Conservation (phyloP, 1,139 yeast genomes). For the Geotrichum histeridarum region DNA sequence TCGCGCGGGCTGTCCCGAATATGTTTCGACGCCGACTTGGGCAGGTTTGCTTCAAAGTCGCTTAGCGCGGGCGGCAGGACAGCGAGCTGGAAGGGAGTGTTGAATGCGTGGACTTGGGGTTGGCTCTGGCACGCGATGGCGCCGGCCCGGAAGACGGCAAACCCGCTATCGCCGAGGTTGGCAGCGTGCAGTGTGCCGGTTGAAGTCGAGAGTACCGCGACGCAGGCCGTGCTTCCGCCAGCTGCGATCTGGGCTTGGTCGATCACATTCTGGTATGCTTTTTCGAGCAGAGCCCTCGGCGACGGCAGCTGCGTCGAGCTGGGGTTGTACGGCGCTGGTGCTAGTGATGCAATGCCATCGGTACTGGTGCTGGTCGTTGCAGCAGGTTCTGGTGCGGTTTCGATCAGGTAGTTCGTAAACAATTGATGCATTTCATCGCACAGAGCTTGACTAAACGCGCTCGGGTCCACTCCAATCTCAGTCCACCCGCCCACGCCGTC, state of each 20-base stretch:
- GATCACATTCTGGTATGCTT: slow-evolving; percentile 7
- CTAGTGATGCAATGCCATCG: neutral
- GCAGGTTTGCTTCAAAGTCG: slow-evolving; percentile 39
- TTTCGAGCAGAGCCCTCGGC: slow-evolving; percentile 39
- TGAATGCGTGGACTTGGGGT: slow-evolving; percentile 82
- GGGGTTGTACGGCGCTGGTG: neutral
- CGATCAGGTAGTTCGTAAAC: slow-evolving; percentile 13
- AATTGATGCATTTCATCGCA: slow-evolving; percentile 34
- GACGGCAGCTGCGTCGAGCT: slow-evolving; percentile 22
- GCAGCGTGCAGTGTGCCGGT: slow-evolving; percentile 57
- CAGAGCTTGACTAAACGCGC: slow-evolving; percentile 36
- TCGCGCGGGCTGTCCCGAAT: slow-evolving; percentile 50
- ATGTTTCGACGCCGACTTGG: slow-evolving; percentile 47
- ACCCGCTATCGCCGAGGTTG: slow-evolving; percentile 93
- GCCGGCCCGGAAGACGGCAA: slow-evolving; percentile 71
- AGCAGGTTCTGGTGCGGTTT: neutral
- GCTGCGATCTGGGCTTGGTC: slow-evolving; percentile 49
- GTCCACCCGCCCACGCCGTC: slow-evolving; percentile 99
- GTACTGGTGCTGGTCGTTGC: neutral
- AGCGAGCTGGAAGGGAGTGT: slow-evolving; percentile 87
- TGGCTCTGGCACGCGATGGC: slow-evolving; percentile 60
- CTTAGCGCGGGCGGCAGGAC: slow-evolving; percentile 68
- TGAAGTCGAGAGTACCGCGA: slow-evolving; percentile 64
- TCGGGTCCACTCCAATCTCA: slow-evolving; percentile 83
- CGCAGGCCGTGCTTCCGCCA: slow-evolving; percentile 94